Evolutionary conservation across 108 stramenopile species (phyloP), one percentile per base, ranked within the genome.

Genomic region (Cylindrotheca closterium): DNA sequence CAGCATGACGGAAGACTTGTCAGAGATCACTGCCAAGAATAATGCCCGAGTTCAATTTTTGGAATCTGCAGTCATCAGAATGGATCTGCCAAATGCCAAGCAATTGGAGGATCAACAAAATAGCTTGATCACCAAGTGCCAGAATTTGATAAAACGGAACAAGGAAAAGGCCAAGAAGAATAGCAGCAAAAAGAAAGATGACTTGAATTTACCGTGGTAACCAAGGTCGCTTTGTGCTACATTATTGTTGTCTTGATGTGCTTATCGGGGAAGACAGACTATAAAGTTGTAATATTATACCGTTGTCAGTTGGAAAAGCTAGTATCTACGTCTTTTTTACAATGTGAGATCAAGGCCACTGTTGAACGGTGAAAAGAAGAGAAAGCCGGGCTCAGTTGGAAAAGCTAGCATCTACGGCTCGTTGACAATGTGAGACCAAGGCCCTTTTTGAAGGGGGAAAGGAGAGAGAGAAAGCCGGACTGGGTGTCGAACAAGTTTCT

Each of bases 101-200:
- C 52, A 55, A 24, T 34, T 51, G 3, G 73, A 74, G 18, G 78
- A 79, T 32, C 56, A 68, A 27, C 55, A 74, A 34, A 46, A 63
- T 18, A 33, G 24, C 1, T 3, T 79, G 3, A 61, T 79, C 0
- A 49, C 73, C 15, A 64, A 50, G 42, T 70, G 73, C 53, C 73
- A 74, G 27, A 54, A 30, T 23, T 55, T 79, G 0, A n/a, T 74
- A 19, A 71, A 67, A 29, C 62, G 73, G 37, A 65, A 62, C 47
- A 74, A 66, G 49, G 78, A 79, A 63, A 71, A 65, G 37, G 63
- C 63, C 30, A 72, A 72, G 51, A 72, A 72, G 52, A 52, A 33
- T 18, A 72, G 49, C 47, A 51, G 47, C 28, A 51, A 72, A 3
- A 72, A 51, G 4, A 54, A 64, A 46, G 71, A 72, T 32, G 53